Conservation (phyloP, 2,329 filamentous ascomycete species). For the Talaromyces sp. region DNA sequence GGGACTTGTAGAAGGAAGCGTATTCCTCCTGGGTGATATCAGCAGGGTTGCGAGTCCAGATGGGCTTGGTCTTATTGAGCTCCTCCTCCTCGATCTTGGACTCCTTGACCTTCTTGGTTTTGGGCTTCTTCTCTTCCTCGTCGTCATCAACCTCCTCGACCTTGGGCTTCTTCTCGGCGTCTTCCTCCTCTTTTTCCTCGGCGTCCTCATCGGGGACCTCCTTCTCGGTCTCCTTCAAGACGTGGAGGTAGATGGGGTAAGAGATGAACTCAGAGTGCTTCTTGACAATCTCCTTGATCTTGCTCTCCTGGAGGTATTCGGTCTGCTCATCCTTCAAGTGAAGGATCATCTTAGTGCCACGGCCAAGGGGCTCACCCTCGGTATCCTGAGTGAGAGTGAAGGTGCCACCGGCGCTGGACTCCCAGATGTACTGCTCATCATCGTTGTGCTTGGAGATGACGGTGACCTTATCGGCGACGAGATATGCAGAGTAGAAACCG, state of each 20-base stretch:
- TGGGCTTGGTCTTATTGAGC: slow-evolving; percentile 99
- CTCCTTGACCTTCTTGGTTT: slow-evolving; percentile 99
- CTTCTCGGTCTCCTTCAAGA: slow-evolving; percentile 97
- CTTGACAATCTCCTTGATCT: slow-evolving; percentile 99
- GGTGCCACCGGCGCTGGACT: slow-evolving; percentile 94
- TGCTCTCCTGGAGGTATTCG: slow-evolving; percentile 97
- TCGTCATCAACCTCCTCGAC: slow-evolving; percentile 89
- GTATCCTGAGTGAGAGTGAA: slow-evolving; percentile 91
- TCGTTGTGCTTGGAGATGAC: slow-evolving; percentile 99
- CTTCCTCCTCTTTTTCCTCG: slow-evolving; percentile 69
- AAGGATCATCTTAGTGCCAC: slow-evolving; percentile 96
- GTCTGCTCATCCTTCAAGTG: slow-evolving; percentile 99
- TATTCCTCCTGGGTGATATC: slow-evolving; percentile 98
- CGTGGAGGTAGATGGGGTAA: slow-evolving; percentile 99
- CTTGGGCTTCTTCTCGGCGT: slow-evolving; percentile 91
- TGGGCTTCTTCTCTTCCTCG: slow-evolving; percentile 79
- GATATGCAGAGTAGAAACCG: slow-evolving; percentile 99
- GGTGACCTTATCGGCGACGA: slow-evolving; percentile 93
- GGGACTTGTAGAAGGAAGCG: slow-evolving; percentile 98
- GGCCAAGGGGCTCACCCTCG: slow-evolving; percentile 84
- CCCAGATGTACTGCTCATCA: slow-evolving; percentile 99
- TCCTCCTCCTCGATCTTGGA: slow-evolving; percentile 98
- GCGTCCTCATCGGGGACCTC: slow-evolving; percentile 97
- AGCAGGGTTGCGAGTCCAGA: slow-evolving; percentile 97
- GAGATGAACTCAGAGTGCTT: slow-evolving; percentile 99